Evolutionary conservation across 352 stramenopile species (phyloP).

Genomic region (Thalassiosira livingstoniorum): DNA sequence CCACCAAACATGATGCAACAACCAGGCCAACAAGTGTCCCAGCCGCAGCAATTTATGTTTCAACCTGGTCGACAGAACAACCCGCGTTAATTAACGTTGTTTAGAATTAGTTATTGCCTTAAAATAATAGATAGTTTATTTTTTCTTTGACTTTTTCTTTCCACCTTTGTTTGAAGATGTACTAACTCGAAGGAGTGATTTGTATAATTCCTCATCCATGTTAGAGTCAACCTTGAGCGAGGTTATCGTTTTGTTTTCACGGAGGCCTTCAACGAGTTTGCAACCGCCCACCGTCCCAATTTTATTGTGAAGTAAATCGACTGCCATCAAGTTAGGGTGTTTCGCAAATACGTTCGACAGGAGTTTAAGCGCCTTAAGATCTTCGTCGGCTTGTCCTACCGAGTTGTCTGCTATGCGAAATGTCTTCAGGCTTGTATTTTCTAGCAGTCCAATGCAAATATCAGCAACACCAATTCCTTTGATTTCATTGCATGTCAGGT

Average conservation of each 20-base stretch:
- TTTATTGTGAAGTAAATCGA: conserved; percentile 62
- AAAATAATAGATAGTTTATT: conserved; percentile 20
- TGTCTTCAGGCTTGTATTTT: conserved; percentile 55
- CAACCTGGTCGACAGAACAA: conserved; percentile 2
- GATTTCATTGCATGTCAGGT: conserved; percentile 58
- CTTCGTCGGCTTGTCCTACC: conserved; percentile 43
- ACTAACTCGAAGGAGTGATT: conserved; percentile 44
- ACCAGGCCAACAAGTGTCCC: conserved; percentile 23
- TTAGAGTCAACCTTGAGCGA: conserved; percentile 51
- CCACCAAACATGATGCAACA: conserved; percentile 38
- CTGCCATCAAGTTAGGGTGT: conserved; percentile 42
- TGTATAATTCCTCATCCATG: conserved; percentile 50
- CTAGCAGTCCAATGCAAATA: conserved; percentile 45
- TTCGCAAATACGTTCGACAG: conserved; percentile 48
- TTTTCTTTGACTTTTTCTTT: conserved; percentile 54
- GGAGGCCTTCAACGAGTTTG: conserved; percentile 27
- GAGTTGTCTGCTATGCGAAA: conserved; percentile 53
- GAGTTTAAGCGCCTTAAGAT: conserved; percentile 42
- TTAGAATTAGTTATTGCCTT: conserved; percentile 10
- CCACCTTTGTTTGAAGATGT: conserved; percentile 31
- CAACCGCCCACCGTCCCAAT: conserved; percentile 47
- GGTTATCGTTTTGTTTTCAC: conserved; percentile 55
- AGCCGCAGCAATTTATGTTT: conserved; percentile 32
- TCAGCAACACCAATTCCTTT: conserved; percentile 39
- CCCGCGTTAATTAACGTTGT: conserved; percentile 12